phyloP scores from a whole-genome alignment of 441 rosid species.

The Corymbia calophylla region DNA sequence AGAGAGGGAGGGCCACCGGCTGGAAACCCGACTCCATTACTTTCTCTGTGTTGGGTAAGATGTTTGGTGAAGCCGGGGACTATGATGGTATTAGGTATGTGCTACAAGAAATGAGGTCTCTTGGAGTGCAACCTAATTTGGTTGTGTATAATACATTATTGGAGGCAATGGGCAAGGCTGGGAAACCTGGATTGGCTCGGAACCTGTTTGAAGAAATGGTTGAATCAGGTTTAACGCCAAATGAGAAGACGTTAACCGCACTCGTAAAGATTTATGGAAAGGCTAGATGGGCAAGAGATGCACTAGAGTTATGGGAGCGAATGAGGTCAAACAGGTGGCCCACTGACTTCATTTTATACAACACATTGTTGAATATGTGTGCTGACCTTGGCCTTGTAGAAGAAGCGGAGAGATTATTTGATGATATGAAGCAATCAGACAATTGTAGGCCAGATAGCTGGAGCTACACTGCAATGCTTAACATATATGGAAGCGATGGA shows the following conservation, averaged over 20 bases:
- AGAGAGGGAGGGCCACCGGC: conserved; percentile 87
- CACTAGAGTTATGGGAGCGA: conserved; percentile 67
- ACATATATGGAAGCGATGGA: conserved; percentile 71
- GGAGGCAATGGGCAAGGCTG: conserved; percentile 87
- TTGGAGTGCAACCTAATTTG: conserved; percentile 80
- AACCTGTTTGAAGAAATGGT: conserved; percentile 77
- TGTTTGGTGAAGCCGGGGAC: conserved; percentile 89
- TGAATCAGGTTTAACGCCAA: conserved; percentile 58
- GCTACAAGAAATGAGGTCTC: conserved; percentile 71
- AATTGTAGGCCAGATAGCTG: conserved; percentile 64
- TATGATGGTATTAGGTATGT: conserved; percentile 90
- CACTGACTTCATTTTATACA: conserved; percentile 75
- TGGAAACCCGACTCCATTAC: conserved; percentile 87
- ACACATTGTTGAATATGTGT: conserved; percentile 88
- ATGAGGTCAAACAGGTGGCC: conserved; percentile 75
- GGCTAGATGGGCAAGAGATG: conserved; percentile 90
- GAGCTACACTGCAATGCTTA: conserved; percentile 88
- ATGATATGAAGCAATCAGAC: conserved; percentile 66
- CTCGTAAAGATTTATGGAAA: conserved; percentile 86
- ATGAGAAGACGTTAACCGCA: conserved; percentile 76
- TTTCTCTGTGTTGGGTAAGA: conserved; percentile 72
- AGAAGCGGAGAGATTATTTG: conserved; percentile 78
- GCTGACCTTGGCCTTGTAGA: conserved; percentile 85
- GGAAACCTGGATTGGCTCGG: conserved; percentile 82
- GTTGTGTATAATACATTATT: conserved; percentile 82